A percentile compares a stretch with the other conserved stretches of the same genome.
Evolutionary conservation across 176 grass and related monocot genomes (phyloP).

Genomic region (Poa pratensis): DNA sequence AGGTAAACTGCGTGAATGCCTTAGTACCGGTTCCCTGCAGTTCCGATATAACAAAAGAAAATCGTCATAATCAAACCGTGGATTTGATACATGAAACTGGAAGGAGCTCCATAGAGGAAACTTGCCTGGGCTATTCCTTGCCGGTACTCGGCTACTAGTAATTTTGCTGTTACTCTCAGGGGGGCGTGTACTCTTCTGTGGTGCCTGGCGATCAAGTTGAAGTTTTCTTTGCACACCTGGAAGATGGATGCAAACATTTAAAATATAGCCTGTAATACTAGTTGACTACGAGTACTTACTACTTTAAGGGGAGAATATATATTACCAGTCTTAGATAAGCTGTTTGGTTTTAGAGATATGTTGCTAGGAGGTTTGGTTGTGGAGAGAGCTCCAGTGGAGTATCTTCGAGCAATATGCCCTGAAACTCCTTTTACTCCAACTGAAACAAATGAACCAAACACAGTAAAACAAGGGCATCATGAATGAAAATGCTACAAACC

Average conservation of each 20-base stretch:
- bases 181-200: constrained; percentile 60
- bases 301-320: constrained; percentile 17
- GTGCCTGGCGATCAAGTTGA: constrained; percentile 69
- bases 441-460: constrained; percentile 39
- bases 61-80: constrained; percentile 3
- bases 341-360: constrained; percentile 45
- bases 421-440: constrained; percentile 60
- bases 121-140: constrained; percentile 80
- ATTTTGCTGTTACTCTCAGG: constrained; percentile 62
- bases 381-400: constrained; percentile 66
- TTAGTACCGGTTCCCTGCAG: constrained; percentile 52
- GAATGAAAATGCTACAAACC: background rate
- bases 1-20: constrained; percentile 58
- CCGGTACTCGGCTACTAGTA: constrained; percentile 52
- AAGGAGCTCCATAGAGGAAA: constrained; percentile 29
- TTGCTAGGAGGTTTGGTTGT: constrained; percentile 45
- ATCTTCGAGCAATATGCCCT: constrained; percentile 58
- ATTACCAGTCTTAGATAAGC: constrained; percentile 60
- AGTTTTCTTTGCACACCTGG: constrained; percentile 94
- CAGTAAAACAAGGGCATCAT: constrained; percentile 21
- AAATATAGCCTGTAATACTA: constrained; percentile 12
- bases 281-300: background rate
- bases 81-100: background rate
- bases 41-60: constrained; percentile 27
- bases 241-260: constrained; percentile 19